A percentile compares a stretch with the other conserved stretches of the same genome.
Conservation (phyloP, 148 eudicot genomes). For the Oxyria digyna region DNA sequence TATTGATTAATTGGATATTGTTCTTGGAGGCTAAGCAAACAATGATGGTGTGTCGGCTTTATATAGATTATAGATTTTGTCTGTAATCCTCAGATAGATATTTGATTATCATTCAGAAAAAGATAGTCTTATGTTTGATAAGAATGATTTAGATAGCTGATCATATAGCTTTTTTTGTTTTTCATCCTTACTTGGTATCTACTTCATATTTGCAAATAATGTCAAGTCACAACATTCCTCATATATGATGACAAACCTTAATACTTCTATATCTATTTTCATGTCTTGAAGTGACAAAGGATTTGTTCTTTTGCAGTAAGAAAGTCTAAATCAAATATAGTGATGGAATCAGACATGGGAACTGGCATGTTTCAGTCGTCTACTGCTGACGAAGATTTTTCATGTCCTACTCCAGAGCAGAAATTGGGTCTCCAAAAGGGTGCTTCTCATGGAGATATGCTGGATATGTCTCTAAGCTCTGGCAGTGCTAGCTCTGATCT, state of each 20-base stretch:
- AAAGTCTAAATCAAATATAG: conserved; percentile 19
- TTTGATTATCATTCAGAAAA: neutral
- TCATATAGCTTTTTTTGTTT: neutral
- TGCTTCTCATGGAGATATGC: conserved; percentile 19
- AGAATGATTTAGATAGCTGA: neutral
- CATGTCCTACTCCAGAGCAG: conserved; percentile 39
- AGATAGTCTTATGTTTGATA: neutral
- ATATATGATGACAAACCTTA: neutral
- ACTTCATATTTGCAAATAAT: neutral
- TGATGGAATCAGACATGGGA: conserved; percentile 12
- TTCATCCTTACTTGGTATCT: neutral
- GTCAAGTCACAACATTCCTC: neutral
- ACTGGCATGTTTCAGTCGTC: conserved; percentile 15
- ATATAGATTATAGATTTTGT: neutral
- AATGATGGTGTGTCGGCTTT: neutral
- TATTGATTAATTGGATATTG: neutral
- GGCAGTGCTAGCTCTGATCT: conserved; percentile 38
- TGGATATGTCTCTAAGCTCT: conserved; percentile 27
- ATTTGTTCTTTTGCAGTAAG: conserved; percentile 13
- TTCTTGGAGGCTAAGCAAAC: neutral
- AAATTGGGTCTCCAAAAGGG: conserved; percentile 18
- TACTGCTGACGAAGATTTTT: conserved; percentile 20
- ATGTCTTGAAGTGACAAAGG: neutral
- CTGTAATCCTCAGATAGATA: neutral
- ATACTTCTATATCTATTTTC: neutral